Evolutionary conservation across 192 early-diverging fungal species (phyloP), one percentile per base, ranked within the genome.

Genomic region (Gigaspora rosea): DNA sequence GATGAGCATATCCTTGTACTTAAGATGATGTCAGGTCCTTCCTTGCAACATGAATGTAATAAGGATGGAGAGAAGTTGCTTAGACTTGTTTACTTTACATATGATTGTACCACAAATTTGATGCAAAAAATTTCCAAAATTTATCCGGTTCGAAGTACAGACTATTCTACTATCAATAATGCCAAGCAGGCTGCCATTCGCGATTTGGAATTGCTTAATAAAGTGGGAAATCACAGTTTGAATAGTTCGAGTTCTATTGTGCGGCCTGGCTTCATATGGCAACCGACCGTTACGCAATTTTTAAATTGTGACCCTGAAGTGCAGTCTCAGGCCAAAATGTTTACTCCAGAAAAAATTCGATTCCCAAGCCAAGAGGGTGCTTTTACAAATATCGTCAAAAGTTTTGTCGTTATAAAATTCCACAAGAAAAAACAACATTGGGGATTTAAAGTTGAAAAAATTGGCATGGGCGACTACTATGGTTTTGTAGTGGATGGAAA

Each of bases 401-500:
- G 22, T 52, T 11, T 71, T 15, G n/a, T 54, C 50, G 69, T 41
- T 41, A 41, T 7, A 41, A 41, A 7, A 57, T 46, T 46, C 4
- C 15, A 68, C 13, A 62, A 12, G 33, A 11, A 33, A 15, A 20
- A 62, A 12, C 59, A 62, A 27, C 22, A 33, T 62, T 88, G 84
- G 87, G 11, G 63, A 47, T 86, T 88, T 58, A 32, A 33, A 5
- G 70, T 88, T 20, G 80, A 82, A 75, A 71, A 71, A 54, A 59
- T 84, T 16, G 82, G 81, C 0, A 48, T 73, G 8, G 85, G 78
- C 41, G 82, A 80, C 54, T 88, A 88, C 83, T 88, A 80, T 83
- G 87, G 87, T 16, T 88, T 88, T 54, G 81, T 80, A 51, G 82
- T 88, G 12, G 82, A 86, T 71, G 85, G 85, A n/a, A 88, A 88